Conservation (phyloP, 805 yeast species). For the Lipomyces yamadae region DNA sequence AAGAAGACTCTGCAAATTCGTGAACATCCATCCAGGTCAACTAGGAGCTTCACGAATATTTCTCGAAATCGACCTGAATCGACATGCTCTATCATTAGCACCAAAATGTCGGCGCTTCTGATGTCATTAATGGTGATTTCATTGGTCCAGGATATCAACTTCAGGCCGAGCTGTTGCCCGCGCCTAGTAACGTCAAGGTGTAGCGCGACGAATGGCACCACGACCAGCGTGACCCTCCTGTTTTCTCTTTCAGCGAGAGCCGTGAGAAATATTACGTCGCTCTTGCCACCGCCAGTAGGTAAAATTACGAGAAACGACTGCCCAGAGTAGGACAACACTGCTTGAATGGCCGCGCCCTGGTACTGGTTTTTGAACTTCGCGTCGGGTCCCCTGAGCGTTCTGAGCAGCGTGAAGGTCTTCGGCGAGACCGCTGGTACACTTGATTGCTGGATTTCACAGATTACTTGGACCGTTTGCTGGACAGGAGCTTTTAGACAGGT, state of each 20-base stretch:
- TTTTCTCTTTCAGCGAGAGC: neutral
- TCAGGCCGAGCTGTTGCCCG: neutral
- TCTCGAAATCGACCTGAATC: neutral
- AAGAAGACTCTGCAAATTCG: neutral
- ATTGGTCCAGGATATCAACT: neutral
- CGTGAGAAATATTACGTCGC: neutral
- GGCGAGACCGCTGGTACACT: neutral
- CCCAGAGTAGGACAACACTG: neutral
- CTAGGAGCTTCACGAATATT: neutral
- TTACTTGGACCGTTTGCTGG: too few relatives aligned
- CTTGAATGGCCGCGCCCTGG: neutral
- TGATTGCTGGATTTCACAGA: too few relatives aligned
- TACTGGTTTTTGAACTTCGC: neutral
- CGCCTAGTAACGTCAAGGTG: neutral
- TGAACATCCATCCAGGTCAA: neutral
- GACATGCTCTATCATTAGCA: neutral
- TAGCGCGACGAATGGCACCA: neutral
- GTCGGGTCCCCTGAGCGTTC: neutral
- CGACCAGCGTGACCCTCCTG: neutral
- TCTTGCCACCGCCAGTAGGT: neutral
- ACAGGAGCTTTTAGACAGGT: too few relatives aligned
- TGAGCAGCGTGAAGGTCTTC: neutral
- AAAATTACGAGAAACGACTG: neutral
- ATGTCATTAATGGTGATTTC: neutral
- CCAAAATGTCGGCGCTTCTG: neutral